Conservation (phyloP, 2,329 filamentous ascomycete species). For the Aspergillus neoniger region DNA sequence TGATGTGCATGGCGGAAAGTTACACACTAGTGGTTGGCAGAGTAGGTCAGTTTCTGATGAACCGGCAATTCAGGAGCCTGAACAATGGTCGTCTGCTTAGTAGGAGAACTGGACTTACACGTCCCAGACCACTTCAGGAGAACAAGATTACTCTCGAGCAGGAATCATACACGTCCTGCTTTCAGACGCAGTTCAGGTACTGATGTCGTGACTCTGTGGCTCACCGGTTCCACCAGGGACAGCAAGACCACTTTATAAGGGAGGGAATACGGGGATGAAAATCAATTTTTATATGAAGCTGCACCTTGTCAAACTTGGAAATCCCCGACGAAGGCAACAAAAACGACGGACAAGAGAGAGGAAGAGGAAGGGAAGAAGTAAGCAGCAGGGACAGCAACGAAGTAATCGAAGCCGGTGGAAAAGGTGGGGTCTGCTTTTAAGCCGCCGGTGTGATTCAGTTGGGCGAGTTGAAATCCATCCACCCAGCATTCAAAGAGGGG, state of each 20-base stretch:
- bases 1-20: slow-evolving; percentile 80
- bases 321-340: not conserved
- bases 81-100: not conserved
- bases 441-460: not conserved
- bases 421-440: slow-evolving; percentile 10
- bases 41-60: slow-evolving; percentile 7
- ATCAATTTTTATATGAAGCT: not conserved
- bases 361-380: slow-evolving; percentile 60
- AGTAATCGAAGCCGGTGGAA: not conserved
- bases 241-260: slow-evolving; percentile 4
- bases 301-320: slow-evolving; percentile 3
- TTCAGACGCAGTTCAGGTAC: not conserved
- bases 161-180: not conserved
- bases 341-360: not conserved
- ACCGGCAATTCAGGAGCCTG: not conserved
- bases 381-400: slow-evolving; percentile 37
- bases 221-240: slow-evolving; percentile 14
- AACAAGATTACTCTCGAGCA: not conserved
- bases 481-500: not conserved
- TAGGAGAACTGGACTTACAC: not conserved
- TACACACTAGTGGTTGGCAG: slow-evolving; percentile 13
- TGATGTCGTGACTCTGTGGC: slow-evolving; percentile 5
- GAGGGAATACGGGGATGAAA: not conserved
- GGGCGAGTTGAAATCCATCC: not conserved
- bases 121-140: not conserved